phyloP scores from a whole-genome alignment of 163 green algal genomes.

The Chlamydomonas reinhardtii region DNA sequence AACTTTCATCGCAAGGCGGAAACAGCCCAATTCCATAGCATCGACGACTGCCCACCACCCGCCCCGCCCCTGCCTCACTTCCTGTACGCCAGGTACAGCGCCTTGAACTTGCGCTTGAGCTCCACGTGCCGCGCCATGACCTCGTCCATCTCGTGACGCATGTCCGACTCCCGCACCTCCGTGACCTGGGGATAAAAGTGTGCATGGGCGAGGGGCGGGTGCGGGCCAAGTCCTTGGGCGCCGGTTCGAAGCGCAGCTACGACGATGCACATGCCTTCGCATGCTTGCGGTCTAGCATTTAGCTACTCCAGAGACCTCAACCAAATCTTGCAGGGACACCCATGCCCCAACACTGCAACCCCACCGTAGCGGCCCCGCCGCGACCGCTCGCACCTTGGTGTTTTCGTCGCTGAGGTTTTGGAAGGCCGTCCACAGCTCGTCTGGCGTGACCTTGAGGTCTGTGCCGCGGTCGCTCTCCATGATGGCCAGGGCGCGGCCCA shows the following conservation, averaged over 20 bases:
- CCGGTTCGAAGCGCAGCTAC: no score
- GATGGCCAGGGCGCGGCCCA: constrained; percentile 50
- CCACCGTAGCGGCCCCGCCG: no score
- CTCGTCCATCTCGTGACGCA: constrained; percentile 57
- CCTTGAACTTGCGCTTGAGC: constrained; percentile 63
- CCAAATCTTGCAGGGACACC: no score
- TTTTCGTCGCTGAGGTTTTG: constrained; percentile 58
- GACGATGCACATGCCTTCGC: no score
- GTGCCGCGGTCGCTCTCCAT: constrained; percentile 40
- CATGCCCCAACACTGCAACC: no score
- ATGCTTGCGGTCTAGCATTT: no score
- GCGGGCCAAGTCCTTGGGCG: no score
- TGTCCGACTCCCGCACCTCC: constrained; percentile 58
- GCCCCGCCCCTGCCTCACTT: constrained; percentile 16
- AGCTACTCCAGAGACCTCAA: no score
- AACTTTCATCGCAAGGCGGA: no score
- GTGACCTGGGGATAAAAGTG: constrained; percentile 41
- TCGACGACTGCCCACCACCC: no score
- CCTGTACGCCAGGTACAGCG: constrained; percentile 54
- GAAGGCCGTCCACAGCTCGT: constrained; percentile 54
- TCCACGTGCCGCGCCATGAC: constrained; percentile 51
- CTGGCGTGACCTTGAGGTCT: constrained; percentile 38
- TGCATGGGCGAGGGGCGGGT: not conserved
- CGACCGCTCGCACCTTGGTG: constrained; percentile 52
- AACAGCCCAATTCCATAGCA: no score